Evolutionary conservation across 1,139 yeast species (phyloP), one percentile per base, ranked within the genome.

Genomic region (Wickerhamomyces sp.): DNA sequence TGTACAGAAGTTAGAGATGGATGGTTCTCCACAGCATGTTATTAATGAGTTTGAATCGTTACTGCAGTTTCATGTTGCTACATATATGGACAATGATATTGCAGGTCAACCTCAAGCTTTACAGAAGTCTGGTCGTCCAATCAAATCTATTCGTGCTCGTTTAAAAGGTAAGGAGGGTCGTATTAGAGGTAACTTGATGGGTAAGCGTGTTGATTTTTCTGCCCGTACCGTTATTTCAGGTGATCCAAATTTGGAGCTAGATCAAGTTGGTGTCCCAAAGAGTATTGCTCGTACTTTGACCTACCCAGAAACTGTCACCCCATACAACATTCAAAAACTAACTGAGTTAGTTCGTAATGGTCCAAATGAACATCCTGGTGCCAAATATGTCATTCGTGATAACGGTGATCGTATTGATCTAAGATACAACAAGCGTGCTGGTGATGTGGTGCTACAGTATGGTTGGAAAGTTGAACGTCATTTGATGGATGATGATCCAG

Each of bases 71-170:
- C 99, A 93, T 62, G 98, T 94, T 42, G 99, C 99, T n/a, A 93
- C 99, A 1, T 93, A 93, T 66, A 93, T 93, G 99, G 99, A 93
- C 70, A 93, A 93, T 64, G 99, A 93, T 71, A 93, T 93, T 69
- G 99, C 99, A n/a, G 99, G 99, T 52, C 99, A 93, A 69, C 99
- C 99, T 0, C 99, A 93, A 67, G 99, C 99, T 36, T 78, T 93
- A 54, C 99, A 94, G 65, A 94, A 94, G 68, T 89, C 98, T 43
- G 99, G 99, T 47, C 87, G 99, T 71, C 99, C 99, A 9, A 95
- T 94, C 54, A 94, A 93, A 67, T 89, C 98, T 40, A 94, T 94
- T 58, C 84, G 99, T 72, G 99, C 99, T 27, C 89, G 99, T 73
- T 76, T 94, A 58, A 94, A 94, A 83, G 99, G 99, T 72, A 93